Evolutionary conservation across 805 yeast species (phyloP), one percentile per base, ranked within the genome.

Genomic region (Saccharomycopsis oosterbeekiorum): DNA sequence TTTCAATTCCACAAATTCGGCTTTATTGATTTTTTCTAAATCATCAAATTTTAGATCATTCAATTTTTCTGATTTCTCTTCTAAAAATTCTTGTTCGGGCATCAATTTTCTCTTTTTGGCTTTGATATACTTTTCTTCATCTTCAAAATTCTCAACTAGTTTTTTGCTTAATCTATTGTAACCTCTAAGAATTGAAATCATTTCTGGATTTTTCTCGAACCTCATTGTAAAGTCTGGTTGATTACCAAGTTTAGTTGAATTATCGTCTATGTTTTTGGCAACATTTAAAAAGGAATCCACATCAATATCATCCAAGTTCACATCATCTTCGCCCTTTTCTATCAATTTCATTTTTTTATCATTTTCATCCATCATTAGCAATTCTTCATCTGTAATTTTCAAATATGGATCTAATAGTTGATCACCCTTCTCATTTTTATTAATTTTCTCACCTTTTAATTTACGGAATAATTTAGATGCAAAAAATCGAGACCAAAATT

Each of bases 401-500:
- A 94, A 75, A 70, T 93, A 94, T 68, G 87, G 85, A 72, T 94
- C 99, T 63, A 94, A 77, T 6, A 91, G 79, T 4, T 85, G 80
- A 72, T 94, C 98, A 59, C 94, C 91, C 65, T 96, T 80, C 65
- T 89, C 89, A 69, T 83, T 86, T 1, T 81, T 73, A 68, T 85
- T 83, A 59, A 90, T 81, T 65, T 84, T 85, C 69, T 94, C 98
- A 62, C 99, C 99, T 70, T 97, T 80, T 40, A 94, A 76, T 68
- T 91, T 83, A 66, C 97, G 79, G 69, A 92, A 94, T 63, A 94
- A 75, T 68, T 90, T 87, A 0, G 97, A 91, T 68, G 89, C 85
- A 78, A 94, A 94, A 69, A 94, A 94, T 64, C 97, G 77, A 11
- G 96, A 89, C 99, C 99, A 94, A 68, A 94, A 94, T 69, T 88